phyloP scores from a whole-genome alignment of 768 basidiomycete species.

The Kwoniella heveanensis region DNA sequence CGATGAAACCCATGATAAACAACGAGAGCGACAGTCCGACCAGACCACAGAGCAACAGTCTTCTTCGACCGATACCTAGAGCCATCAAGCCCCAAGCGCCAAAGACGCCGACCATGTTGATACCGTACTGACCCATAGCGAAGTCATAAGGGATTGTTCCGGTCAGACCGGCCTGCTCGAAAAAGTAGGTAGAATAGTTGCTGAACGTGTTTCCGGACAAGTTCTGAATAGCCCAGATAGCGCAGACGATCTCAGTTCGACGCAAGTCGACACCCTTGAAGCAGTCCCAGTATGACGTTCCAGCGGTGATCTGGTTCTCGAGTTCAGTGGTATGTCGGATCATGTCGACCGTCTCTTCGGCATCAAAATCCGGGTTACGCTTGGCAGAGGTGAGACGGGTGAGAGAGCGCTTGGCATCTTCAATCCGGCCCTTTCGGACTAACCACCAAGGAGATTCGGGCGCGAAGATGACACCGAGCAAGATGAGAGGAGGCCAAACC shows the following conservation, averaged over 20 bases:
- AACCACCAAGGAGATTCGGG: constrained; percentile 55
- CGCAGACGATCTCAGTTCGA: constrained; percentile 60
- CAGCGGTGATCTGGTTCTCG: constrained; percentile 53
- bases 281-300: constrained; percentile 57
- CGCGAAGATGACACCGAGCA: constrained; percentile 45
- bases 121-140: constrained; percentile 46
- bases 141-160: constrained; percentile 36
- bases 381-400: constrained; percentile 38
- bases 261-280: constrained; percentile 56
- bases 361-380: constrained; percentile 45
- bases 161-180: constrained; percentile 46
- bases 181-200: constrained; percentile 49
- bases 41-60: constrained; percentile 49
- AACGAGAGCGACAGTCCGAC: constrained; percentile 45
- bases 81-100: constrained; percentile 44
- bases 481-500: constrained; percentile 47
- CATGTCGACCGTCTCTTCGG: constrained; percentile 55
- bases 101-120: constrained; percentile 45
- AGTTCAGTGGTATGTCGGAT: constrained; percentile 57
- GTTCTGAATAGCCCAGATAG: constrained; percentile 51
- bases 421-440: constrained; percentile 45
- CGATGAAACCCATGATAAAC: constrained; percentile 49
- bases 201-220: constrained; percentile 46
- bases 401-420: constrained; percentile 42
- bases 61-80: constrained; percentile 37